phyloP scores from a whole-genome alignment of 495 filamentous ascomycete genomes.

The Hypoxylon lenormandii region DNA sequence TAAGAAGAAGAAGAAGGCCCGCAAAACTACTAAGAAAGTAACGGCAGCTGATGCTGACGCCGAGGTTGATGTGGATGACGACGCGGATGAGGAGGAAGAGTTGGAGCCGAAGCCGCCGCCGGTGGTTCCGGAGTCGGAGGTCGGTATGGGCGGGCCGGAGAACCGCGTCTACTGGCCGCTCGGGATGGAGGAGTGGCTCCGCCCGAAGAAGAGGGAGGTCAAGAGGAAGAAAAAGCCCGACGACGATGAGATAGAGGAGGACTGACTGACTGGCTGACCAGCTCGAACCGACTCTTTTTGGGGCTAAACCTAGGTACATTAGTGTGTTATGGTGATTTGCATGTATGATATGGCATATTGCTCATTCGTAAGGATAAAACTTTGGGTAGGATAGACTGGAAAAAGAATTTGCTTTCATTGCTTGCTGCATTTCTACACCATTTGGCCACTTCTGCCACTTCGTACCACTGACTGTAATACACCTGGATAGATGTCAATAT shows the following conservation, averaged over 20 bases:
- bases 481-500: no score
- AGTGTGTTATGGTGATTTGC: background rate
- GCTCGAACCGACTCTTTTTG: no score
- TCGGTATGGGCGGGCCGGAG: slow-evolving; percentile 90
- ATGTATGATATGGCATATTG: background rate
- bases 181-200: slow-evolving; percentile 89
- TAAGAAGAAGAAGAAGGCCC: slow-evolving; percentile 63
- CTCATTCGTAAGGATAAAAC: background rate
- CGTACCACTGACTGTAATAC: no score
- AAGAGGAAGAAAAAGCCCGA: slow-evolving; percentile 65
- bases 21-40: slow-evolving; percentile 51
- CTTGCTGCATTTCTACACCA: no score
- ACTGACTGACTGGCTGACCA: slow-evolving; percentile 18
- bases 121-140: slow-evolving; percentile 73
- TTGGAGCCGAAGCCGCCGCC: slow-evolving; percentile 50
- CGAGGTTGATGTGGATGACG: slow-evolving; percentile 60
- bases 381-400: no score
- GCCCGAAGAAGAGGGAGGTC: slow-evolving; percentile 77
- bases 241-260: slow-evolving; percentile 30
- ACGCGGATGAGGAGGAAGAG: slow-evolving; percentile 59
- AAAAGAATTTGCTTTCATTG: no score
- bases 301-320: no score
- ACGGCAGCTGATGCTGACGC: no score
- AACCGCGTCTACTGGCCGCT: slow-evolving; percentile 90
- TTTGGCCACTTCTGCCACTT: no score